Conservation (phyloP, 352 stramenopile species). For the Globisporangium okanoganense region DNA sequence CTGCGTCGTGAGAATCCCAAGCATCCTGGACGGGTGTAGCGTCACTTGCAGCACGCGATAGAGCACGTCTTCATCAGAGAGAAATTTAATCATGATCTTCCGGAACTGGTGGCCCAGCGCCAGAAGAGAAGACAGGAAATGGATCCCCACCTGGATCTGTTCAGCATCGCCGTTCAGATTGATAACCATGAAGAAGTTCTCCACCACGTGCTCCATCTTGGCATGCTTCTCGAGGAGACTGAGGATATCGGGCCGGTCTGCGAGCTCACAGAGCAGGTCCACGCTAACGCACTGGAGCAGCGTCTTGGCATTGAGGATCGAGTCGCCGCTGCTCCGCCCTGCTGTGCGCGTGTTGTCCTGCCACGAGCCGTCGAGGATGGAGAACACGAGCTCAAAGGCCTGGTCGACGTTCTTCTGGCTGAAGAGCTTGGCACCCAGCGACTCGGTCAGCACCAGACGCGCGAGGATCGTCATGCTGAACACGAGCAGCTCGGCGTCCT, state of each 20-base stretch:
- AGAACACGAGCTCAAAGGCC: conserved; percentile 67
- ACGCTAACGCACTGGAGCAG: conserved; percentile 58
- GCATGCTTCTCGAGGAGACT: conserved; percentile 41
- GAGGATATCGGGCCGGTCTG: conserved; percentile 52
- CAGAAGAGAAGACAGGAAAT: conserved; percentile 59
- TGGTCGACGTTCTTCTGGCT: conserved; percentile 80
- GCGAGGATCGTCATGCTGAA: conserved; percentile 77
- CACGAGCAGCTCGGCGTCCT: conserved; percentile 70
- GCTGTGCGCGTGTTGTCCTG: conserved; percentile 20
- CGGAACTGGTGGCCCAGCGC: conserved; percentile 56
- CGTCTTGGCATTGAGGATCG: conserved; percentile 31
- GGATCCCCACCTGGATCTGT: conserved; percentile 50
- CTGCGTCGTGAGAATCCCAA: conserved; percentile 45
- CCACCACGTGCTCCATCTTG: conserved; percentile 44
- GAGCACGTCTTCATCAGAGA: conserved; percentile 58
- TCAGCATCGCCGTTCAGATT: conserved; percentile 64
- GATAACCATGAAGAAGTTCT: conserved; percentile 52
- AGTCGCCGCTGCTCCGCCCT: conserved; percentile 8
- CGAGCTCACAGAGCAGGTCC: conserved; percentile 66
- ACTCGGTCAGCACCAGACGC: conserved; percentile 63
- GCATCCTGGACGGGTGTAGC: conserved; percentile 63
- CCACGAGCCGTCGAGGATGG: conserved; percentile 58
- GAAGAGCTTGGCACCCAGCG: conserved; percentile 78
- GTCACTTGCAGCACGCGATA: conserved; percentile 64
- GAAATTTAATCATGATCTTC: conserved; percentile 44